Base-by-base conservation (phyloP, 768 basidiomycete genomes). In the Hortiboletus campestris region DNA sequence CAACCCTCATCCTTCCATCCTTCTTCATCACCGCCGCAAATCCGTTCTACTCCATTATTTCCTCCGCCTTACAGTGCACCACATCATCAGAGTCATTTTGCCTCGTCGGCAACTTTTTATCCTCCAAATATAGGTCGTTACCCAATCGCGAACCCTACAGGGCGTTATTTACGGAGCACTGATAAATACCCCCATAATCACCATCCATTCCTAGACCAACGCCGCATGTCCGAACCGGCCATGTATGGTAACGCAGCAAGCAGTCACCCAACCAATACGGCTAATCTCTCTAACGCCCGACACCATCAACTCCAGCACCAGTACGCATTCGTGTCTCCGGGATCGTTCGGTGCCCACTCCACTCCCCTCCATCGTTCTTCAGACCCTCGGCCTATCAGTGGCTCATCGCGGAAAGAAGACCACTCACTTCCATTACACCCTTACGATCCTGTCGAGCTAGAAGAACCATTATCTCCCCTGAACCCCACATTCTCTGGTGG, bases 181-280 rank as follows among this genome's bases (percentile, higher is more conserved):
- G 71, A 70, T 68, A 70, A 67, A 66, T 63, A 72, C 65, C 57
- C 68, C 61, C 69, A 66, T 63, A 70, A 63, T 69, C 70, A 63
- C 65, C 58, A 63, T 64, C 60, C 74, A 54, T 66, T 76, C 59
- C 70, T 80, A 54, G 84, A 84, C 73, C 82, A 83, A 50, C 77
- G 85, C 65, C 82, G 85, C 69, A 84, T 86, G 82, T 87, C 85
- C 64, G 85, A 86, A 67, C 84, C 85, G 45, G 72, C 81, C 51
- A 73, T 80, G 58, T 75, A 79, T 57, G 63, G 75, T 61, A 75
- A 74, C 67, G 59, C 76, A 50, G 76, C 81, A 65, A 60, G 74
- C 40, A 58, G 71, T 49, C 65, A 74, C 42, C 51, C 74, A 52
- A 51, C 71, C 39, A 71, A 71, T 55, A 44, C 69, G 51, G 52